Evolutionary conservation across 1,284 basidiomycete genomes (phyloP), one percentile per base, ranked within the genome.

Genomic region (Ganoderma lingzhi): DNA sequence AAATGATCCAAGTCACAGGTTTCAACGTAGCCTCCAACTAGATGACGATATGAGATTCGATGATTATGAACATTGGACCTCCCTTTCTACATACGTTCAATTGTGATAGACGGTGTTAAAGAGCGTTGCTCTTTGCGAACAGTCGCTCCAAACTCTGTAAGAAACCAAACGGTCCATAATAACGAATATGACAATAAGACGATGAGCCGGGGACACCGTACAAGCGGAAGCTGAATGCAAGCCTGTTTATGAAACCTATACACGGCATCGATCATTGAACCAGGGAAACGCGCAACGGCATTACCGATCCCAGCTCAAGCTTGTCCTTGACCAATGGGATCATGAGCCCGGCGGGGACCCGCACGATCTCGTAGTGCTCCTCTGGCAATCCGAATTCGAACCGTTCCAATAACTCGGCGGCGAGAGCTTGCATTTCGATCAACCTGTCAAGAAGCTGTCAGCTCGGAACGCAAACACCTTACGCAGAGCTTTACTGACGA

Each of bases 371-470:
- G 53, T 63, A 63, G 35, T 58, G 30, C 53, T 68, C 66, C 66
- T 63, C 32, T 12, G 83, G 70, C 60, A 80, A 73, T 3, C 77
- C 64, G 69, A 88, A 84, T 70, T 88, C 83, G 66, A 88, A 88
- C 53, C 81, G 80, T 55, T 80, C 76, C 42, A 88, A 63, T 2
- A 85, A 78, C 68, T 87, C 84, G 37, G 84, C 80, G 5, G 87
- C 74, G 73, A 88, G 84, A 0, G 82, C 79, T 70, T 87, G 86
- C n/a, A 88, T 78, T 70, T 89, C 86, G 51, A 84, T 76, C 0
- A 87, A 71, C 4, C 81, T 83, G 60, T n/a, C 6, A 55, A 8
- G 56, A 58, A 37, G 17, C 12, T 17, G 19, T 58, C 3, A 58
- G 56, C 35, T n/a, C 19, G 35, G 19, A 39, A 37, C 28, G 28